Percentiles rank a stretch among this genome's conserved stretches.
phyloP scores from a whole-genome alignment of 2,329 filamentous ascomycete genomes.

The Fusarium oxysporum region DNA sequence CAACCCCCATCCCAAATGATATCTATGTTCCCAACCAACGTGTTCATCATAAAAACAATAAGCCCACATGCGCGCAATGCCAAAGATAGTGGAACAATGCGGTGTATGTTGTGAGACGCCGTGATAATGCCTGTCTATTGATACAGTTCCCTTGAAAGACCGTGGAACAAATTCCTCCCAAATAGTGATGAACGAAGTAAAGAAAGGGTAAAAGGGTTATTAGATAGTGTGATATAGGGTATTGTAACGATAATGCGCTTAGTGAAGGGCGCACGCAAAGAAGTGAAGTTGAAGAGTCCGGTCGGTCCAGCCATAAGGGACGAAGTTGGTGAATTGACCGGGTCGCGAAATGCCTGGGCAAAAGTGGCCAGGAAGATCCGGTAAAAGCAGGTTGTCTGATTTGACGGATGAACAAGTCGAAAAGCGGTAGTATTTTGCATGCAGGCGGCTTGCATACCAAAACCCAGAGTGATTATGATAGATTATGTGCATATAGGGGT shows the following conservation, averaged over 20 bases:
- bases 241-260: constrained; percentile 36
- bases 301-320: constrained; percentile 45
- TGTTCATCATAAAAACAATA: constrained; percentile 44
- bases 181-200: constrained; percentile 33
- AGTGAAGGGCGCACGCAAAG: constrained; percentile 25
- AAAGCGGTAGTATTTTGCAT: constrained; percentile 1
- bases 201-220: constrained; percentile 29
- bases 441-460: constrained; percentile 35
- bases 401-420: constrained; percentile 26
- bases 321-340: constrained; percentile 17
- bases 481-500: constrained; percentile 39
- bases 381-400: constrained; percentile 40
- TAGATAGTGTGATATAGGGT: constrained; percentile 43
- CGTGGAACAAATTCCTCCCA: constrained; percentile 40
- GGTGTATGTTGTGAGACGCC: constrained; percentile 44
- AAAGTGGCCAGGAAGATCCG: constrained; percentile 22
- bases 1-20: constrained; percentile 41
- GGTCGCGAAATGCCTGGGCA: constrained; percentile 20
- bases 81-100: constrained; percentile 24
- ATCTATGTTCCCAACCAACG: constrained; percentile 47
- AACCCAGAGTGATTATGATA: constrained; percentile 27
- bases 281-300: constrained; percentile 42
- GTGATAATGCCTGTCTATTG: constrained; percentile 46
- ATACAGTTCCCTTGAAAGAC: constrained; percentile 45
- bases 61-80: constrained; percentile 15